These are phyloP conservation scores for Amanita polypyramis DNA, from an alignment of 768 basidiomycete species.

Conservation along the genomic window DNA sequence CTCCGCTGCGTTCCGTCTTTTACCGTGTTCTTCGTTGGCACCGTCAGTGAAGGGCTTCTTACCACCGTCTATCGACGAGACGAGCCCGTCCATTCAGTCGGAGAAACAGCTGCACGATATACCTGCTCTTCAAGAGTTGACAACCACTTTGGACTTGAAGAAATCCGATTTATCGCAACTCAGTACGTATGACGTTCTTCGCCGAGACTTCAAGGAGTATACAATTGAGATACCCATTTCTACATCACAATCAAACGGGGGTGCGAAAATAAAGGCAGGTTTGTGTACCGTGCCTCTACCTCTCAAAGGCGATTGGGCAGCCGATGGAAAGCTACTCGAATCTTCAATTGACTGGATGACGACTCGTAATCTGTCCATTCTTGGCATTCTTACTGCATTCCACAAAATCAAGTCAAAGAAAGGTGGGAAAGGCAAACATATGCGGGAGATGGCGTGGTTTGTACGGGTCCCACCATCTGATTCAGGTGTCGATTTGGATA, in stretches of 20 bases:
- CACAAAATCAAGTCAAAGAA: conserved; percentile 25
- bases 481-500: conserved; percentile 21
- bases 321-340: conserved; percentile 29
- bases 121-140: conserved; percentile 38
- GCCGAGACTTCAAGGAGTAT: conserved; percentile 96
- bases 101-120: conserved; percentile 20
- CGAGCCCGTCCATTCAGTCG: conserved; percentile 3
- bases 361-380: conserved; percentile 50
- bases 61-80: conserved; percentile 6
- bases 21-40: conserved; percentile 41
- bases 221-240: conserved; percentile 35
- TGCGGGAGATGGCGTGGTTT: conserved; percentile 60
- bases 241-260: conserved; percentile 10
- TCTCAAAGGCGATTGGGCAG: conserved; percentile 33
- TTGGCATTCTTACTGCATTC: conserved; percentile 78
- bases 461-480: conserved; percentile 20
- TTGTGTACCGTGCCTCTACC: conserved; percentile 74
- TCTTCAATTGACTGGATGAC: conserved; percentile 48
- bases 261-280: conserved; percentile 48
- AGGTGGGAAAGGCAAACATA: conserved; percentile 40
- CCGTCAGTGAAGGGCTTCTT: conserved; percentile 7
- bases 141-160: conserved; percentile 34
- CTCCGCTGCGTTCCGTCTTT: conserved; percentile 53
- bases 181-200: conserved; percentile 63
- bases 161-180: conserved; percentile 67